These are phyloP conservation scores for Suillus discolor DNA, from an alignment of 768 basidiomycete genomes.

Conservation along the genomic window DNA sequence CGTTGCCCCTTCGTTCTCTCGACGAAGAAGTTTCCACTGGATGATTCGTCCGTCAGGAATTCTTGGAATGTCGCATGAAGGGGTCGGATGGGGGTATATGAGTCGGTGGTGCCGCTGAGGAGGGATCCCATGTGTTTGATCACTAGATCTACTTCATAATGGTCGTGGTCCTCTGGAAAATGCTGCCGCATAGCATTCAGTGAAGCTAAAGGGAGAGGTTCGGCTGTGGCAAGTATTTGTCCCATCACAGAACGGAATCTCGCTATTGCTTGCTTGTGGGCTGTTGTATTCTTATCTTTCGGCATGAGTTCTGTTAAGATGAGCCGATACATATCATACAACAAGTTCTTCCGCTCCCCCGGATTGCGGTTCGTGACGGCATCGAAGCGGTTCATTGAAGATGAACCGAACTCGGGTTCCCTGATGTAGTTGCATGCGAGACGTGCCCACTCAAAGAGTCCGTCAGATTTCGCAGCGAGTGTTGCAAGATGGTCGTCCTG, in stretches of 20 bases:
- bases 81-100: too few relatives aligned
- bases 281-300: neutral
- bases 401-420: neutral
- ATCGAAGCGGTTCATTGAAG: neutral
- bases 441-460: slow-evolving; percentile 13
- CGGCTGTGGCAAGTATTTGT: neutral
- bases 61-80: too few relatives aligned
- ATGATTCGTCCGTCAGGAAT: too few relatives aligned
- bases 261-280: neutral
- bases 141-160: neutral
- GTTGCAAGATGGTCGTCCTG: neutral
- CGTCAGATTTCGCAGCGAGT: neutral
- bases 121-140: too few relatives aligned
- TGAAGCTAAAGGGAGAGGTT: neutral
- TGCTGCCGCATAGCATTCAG: neutral
- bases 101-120: too few relatives aligned
- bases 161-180: neutral
- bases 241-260: slow-evolving; percentile 9
- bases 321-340: slow-evolving; percentile 2
- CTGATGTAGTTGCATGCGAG: slow-evolving; percentile 7
- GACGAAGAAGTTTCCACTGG: too few relatives aligned
- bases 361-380: neutral
- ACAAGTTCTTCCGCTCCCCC: neutral
- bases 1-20: too few relatives aligned
- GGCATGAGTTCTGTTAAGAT: neutral